Percentiles rank a stretch among this genome's conserved stretches.
These are phyloP conservation scores for Scheffersomyces ergatensis DNA, from an alignment of 805 yeast genomes.

Conservation along the genomic window DNA sequence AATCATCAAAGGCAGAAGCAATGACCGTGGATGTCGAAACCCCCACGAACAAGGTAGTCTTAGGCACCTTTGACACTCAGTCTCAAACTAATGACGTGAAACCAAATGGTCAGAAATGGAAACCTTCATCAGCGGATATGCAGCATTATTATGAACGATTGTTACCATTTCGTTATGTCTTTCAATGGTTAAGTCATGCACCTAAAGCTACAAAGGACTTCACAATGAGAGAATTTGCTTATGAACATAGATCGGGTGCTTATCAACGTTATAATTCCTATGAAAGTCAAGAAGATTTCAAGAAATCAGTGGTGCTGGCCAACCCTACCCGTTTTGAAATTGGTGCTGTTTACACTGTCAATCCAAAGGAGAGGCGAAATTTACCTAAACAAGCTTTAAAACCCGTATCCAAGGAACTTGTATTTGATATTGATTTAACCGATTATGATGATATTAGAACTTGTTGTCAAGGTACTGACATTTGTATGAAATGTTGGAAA, in stretches of 20 bases:
- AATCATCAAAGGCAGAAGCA: too few relatives aligned
- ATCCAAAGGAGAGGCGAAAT: slow-evolving; percentile 82
- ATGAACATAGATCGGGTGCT: slow-evolving; percentile 82
- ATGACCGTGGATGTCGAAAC: background rate
- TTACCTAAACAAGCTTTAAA: slow-evolving; percentile 74
- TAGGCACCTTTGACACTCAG: background rate
- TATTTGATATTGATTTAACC: slow-evolving; percentile 95
- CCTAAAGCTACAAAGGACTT: slow-evolving; percentile 73
- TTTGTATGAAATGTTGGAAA: slow-evolving; percentile 90
- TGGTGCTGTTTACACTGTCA: slow-evolving; percentile 86
- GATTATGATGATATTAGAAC: slow-evolving; percentile 94
- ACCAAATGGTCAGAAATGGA: slow-evolving; percentile 4
- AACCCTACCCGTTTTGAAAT: slow-evolving; percentile 91
- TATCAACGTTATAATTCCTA: slow-evolving; percentile 89
- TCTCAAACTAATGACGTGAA: background rate
- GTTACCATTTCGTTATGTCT: slow-evolving; percentile 76
- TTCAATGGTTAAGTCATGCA: slow-evolving; percentile 87
- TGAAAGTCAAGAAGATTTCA: slow-evolving; percentile 65
- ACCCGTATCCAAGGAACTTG: slow-evolving; percentile 83
- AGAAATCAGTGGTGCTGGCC: slow-evolving; percentile 66
- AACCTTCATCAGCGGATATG: slow-evolving; percentile 62
- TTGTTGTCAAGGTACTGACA: slow-evolving; percentile 82
- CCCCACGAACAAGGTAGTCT: background rate
- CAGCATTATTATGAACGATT: slow-evolving; percentile 63
- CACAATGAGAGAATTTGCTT: slow-evolving; percentile 89